Base-by-base conservation (phyloP, 192 early-diverging fungal species). In the Entophlyctis luteolus region DNA sequence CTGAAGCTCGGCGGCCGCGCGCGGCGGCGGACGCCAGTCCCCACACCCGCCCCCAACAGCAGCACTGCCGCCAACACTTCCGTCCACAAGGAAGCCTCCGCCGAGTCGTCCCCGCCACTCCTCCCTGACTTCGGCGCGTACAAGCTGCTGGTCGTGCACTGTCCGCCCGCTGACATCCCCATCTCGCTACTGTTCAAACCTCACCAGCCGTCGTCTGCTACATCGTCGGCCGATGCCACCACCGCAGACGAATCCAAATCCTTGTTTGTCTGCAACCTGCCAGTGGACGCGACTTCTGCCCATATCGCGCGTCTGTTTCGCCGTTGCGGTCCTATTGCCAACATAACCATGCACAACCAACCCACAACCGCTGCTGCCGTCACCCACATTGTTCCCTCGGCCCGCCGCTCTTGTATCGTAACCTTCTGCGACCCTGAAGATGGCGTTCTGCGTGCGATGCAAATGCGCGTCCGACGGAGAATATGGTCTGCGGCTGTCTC, bases 371-470 rank as follows among this genome's bases (percentile, higher is more conserved):
- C 25, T 1, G 69, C 20, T 31, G 71, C 23, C 5, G 55, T 2
- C 31, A 34, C 55, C 4, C 14, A 23, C 10, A 34, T 20, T 14
- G 23, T 57, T 33, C 69, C 31, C 67, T 49, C 25, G 29, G 39
- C 22, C 5, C 70, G 75, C 8, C 34, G 45, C n/a, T 12, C 34
- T 18, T 68, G 72, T 20, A 75, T 78, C 69, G 62, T 83, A 0
- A 70, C 76, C 12, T 86, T 97, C 74, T 55, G 79, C 46, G 85
- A 89, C 34, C 76, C 76, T 20, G 86, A 87, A 8, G 88, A 84
- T 53, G 60, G 93, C 25, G 22, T 63, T 20, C 79, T 74, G 33
- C 79, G 75, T 16, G 86, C 80, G 1, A 47, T 94, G 59, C 71
- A 70, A 25, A 91, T 93, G 85, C 77, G 73, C 46, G 46, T 55